phyloP scores from a whole-genome alignment of 768 basidiomycete genomes.

The Amanita polypyramis region DNA sequence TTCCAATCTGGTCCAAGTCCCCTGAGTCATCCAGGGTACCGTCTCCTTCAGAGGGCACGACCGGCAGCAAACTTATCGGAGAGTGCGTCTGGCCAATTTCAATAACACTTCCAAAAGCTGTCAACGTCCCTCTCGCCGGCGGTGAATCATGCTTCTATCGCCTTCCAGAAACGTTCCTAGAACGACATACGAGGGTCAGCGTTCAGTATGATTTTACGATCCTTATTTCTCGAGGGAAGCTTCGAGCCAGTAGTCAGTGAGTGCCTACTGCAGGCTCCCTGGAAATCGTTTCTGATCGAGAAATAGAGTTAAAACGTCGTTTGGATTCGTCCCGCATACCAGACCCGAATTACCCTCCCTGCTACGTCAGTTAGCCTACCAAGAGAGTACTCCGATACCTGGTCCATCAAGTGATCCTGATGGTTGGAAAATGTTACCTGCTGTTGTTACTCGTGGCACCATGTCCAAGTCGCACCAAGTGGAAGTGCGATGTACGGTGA shows the following conservation, averaged over 20 bases:
- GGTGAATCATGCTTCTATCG: conserved; percentile 28
- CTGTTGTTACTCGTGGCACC: conserved; percentile 29
- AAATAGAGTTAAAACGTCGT: conserved; percentile 38
- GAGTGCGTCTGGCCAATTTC: conserved; percentile 38
- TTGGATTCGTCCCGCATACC: conserved; percentile 39
- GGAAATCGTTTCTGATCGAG: neutral
- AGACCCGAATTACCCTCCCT: conserved; percentile 35
- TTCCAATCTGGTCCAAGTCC: conserved; percentile 40
- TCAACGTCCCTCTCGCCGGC: conserved; percentile 26
- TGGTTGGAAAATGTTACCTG: conserved; percentile 37
- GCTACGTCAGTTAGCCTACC: conserved; percentile 40
- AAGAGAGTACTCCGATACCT: conserved; percentile 30
- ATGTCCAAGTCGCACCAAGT: conserved; percentile 29
- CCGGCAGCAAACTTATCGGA: conserved; percentile 33
- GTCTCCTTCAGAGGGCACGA: conserved; percentile 29
- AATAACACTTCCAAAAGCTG: conserved; percentile 32
- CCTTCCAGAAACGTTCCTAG: conserved; percentile 43
- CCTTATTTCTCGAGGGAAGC: conserved; percentile 34
- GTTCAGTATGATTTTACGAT: conserved; percentile 42
- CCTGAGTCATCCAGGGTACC: conserved; percentile 27
- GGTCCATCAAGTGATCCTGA: conserved; percentile 38
- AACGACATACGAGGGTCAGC: conserved; percentile 36
- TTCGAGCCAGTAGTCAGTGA: conserved; percentile 37
- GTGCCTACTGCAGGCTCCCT: conserved; percentile 10
- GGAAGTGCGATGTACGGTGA: conserved; percentile 31